Conservation (phyloP, 2,329 filamentous ascomycete genomes). For the Scedosporium apiospermum region DNA sequence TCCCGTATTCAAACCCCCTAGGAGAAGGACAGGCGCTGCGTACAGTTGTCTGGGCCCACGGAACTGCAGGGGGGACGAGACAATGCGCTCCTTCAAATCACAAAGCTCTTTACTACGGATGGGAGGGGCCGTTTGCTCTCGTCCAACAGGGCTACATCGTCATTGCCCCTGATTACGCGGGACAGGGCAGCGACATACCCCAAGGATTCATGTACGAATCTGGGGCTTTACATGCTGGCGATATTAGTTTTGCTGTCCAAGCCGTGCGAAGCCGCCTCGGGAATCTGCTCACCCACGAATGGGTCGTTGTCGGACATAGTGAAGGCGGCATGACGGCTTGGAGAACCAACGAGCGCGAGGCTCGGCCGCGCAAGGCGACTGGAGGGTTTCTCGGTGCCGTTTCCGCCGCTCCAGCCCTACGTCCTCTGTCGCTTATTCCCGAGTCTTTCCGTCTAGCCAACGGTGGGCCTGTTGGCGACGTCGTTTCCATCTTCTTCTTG, state of each 20-base stretch:
- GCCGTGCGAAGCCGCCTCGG: slow-evolving; percentile 12
- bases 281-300: slow-evolving; percentile 10
- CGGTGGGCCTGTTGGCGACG: slow-evolving; percentile 7
- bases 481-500: slow-evolving; percentile 11
- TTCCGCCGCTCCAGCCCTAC: slow-evolving; percentile 9
- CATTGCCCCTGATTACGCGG: slow-evolving; percentile 9
- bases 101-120: slow-evolving; percentile 14
- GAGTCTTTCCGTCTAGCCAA: slow-evolving; percentile 5
- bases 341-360: slow-evolving; percentile 15
- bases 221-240: slow-evolving; percentile 12
- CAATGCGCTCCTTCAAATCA: slow-evolving; percentile 16
- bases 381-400: slow-evolving; percentile 10
- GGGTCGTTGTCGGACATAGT: slow-evolving; percentile 15
- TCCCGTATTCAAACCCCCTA: slow-evolving; percentile 7
- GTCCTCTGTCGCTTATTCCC: slow-evolving; percentile 8
- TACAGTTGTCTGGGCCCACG: slow-evolving; percentile 16
- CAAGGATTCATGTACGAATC: slow-evolving; percentile 14
- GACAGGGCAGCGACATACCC: slow-evolving; percentile 11
- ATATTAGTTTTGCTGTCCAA: slow-evolving; percentile 10
- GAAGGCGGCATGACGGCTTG: slow-evolving; percentile 16
- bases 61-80: slow-evolving; percentile 13
- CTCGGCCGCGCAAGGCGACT: slow-evolving; percentile 7
- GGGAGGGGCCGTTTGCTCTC: slow-evolving; percentile 12
- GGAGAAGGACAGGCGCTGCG: slow-evolving; percentile 1
- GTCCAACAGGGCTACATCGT: slow-evolving; percentile 8